phyloP scores from a whole-genome alignment of 306 rosid genomes.

The Begonia peltatifolia region DNA sequence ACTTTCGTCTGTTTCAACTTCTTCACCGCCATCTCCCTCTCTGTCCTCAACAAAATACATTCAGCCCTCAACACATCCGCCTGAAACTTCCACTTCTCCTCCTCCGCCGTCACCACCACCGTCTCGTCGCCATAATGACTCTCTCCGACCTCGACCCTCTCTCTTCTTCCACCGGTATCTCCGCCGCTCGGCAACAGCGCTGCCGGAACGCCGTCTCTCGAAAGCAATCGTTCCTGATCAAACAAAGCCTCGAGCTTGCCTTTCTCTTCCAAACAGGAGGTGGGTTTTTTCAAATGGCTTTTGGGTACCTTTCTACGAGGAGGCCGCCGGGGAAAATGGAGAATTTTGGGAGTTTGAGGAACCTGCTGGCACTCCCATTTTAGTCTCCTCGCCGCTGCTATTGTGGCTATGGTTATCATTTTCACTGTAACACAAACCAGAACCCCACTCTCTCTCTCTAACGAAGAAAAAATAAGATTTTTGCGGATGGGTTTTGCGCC shows the following conservation, averaged over 20 bases:
- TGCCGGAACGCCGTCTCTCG: constrained; percentile 20
- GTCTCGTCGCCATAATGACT: background rate
- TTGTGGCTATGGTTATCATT: constrained; percentile 26
- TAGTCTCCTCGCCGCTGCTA: constrained; percentile 32
- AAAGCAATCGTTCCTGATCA: constrained; percentile 33
- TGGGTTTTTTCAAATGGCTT: constrained; percentile 15
- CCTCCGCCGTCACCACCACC: constrained; percentile 20
- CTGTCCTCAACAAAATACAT: constrained; percentile 84
- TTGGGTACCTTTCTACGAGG: constrained; percentile 37
- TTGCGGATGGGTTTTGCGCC: too few species aligned
- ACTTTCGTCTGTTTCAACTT: constrained; percentile 40
- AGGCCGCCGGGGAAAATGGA: constrained; percentile 57
- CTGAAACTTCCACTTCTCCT: constrained; percentile 83
- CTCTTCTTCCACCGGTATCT: constrained; percentile 30
- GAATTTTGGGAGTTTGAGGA: constrained; percentile 69
- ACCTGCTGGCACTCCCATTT: constrained; percentile 70
- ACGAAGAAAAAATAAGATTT: too few species aligned
- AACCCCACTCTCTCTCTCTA: background rate
- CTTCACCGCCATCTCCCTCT: constrained; percentile 58
- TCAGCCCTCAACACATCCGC: constrained; percentile 91
- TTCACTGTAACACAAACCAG: background rate
- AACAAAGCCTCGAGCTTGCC: constrained; percentile 46
- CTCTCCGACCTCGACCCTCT: constrained; percentile 32
- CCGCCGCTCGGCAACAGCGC: constrained; percentile 30
- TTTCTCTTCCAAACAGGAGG: constrained; percentile 11